These are phyloP conservation scores for Acanthamoeba royreba DNA, from an alignment of 208 protist genomes.

Conservation along the genomic window DNA sequence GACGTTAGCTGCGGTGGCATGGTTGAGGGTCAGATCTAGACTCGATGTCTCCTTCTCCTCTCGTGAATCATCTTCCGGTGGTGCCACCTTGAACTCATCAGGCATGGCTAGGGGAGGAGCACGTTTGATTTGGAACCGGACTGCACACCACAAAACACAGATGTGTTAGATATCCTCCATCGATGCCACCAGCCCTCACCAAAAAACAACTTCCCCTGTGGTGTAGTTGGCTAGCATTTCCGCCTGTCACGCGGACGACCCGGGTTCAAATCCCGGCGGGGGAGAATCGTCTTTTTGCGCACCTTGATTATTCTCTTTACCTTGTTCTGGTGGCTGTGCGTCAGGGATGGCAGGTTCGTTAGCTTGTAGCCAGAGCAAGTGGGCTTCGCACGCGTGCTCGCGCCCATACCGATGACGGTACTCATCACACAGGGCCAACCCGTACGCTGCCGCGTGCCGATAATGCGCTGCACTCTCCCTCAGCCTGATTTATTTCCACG, in stretches of 20 bases:
- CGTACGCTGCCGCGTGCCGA: neutral
- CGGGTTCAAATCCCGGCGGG: neutral
- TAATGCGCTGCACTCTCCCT: neutral
- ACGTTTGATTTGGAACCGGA: neutral
- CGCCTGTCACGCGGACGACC: slow-evolving; percentile 4
- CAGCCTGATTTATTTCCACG: neutral
- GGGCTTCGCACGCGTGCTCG: neutral
- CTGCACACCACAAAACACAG: too few species aligned
- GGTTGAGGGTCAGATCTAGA: neutral
- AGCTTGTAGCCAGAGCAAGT: neutral
- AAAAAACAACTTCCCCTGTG: neutral
- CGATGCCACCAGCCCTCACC: too few species aligned
- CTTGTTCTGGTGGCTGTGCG: neutral
- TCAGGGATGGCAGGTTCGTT: neutral
- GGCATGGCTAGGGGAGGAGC: neutral
- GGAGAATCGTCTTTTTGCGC: neutral
- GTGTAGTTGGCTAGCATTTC: slow-evolving; percentile 17
- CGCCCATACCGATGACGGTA: neutral
- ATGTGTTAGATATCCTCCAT: too few species aligned
- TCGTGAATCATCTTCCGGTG: neutral
- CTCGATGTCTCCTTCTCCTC: neutral
- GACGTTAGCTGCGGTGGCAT: neutral
- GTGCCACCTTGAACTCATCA: slow-evolving; percentile 9
- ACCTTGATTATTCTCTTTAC: neutral
- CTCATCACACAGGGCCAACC: neutral